These are phyloP conservation scores for Grigorovia transvaalensis DNA, from an alignment of 805 yeast species.

Conservation along the genomic window DNA sequence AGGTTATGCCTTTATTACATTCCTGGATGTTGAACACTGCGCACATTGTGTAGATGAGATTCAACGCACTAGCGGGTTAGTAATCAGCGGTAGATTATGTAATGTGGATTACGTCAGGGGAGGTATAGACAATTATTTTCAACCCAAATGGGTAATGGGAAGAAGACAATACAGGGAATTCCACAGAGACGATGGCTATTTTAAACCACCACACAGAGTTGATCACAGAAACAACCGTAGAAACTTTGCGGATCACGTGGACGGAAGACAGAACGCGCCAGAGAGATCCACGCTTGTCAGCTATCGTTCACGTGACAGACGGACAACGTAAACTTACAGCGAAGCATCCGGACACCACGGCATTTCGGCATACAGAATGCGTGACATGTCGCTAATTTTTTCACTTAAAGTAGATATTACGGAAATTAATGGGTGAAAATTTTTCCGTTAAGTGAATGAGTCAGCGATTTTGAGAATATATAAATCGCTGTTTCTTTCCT, in stretches of 20 bases:
- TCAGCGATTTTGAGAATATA: conserved; percentile 6
- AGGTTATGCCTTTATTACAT: conserved; percentile 82
- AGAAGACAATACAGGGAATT: conserved; percentile 73
- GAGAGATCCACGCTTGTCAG: background rate
- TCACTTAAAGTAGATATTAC: conserved; percentile 9
- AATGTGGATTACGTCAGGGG: conserved; percentile 70
- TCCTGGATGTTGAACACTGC: conserved; percentile 49
- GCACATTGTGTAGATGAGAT: conserved; percentile 44
- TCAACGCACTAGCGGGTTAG: conserved; percentile 33
- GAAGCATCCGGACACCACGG: background rate
- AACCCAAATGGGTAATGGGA: conserved; percentile 74
- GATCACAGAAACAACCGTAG: background rate
- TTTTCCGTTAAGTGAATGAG: conserved; percentile 12
- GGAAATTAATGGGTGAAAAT: background rate
- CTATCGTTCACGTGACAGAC: conserved; percentile 4
- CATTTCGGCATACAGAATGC: background rate
- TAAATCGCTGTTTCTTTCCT: conserved; percentile 9
- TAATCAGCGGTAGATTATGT: conserved; percentile 43
- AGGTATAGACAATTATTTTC: conserved; percentile 54
- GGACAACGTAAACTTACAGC: conserved; percentile 8
- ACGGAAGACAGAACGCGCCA: background rate
- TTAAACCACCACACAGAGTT: background rate
- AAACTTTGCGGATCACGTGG: background rate
- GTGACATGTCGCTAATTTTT: conserved; percentile 10
- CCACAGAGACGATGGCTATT: background rate